phyloP scores from a whole-genome alignment of 768 basidiomycete species.

The Mycena capillaripes region DNA sequence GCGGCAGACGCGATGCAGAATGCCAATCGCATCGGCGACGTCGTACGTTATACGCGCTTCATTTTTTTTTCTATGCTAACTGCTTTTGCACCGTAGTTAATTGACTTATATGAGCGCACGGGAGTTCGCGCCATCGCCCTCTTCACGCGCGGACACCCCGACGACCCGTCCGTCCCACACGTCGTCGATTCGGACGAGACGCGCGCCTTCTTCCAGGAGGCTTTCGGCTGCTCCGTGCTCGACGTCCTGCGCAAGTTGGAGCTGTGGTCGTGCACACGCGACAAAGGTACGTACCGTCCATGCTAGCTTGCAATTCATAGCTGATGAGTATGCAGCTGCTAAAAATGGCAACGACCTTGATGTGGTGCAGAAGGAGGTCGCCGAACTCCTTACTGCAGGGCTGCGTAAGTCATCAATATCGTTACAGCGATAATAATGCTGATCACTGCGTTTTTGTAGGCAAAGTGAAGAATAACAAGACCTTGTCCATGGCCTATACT shows the following conservation, averaged over 20 bases:
- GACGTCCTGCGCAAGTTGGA: background rate
- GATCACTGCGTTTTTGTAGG: background rate
- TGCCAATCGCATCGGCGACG: background rate
- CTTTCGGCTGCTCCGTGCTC: background rate
- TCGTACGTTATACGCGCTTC: background rate
- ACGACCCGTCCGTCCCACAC: background rate
- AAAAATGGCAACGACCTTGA: too few relatives aligned
- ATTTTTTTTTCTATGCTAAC: too few relatives aligned
- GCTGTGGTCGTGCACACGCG: background rate
- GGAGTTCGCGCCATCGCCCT: background rate
- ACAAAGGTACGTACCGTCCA: background rate
- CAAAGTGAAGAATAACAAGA: background rate
- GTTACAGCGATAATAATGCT: background rate
- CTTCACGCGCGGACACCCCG: background rate
- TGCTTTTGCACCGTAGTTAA: background rate
- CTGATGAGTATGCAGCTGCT: too few relatives aligned
- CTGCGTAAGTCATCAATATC: too few relatives aligned
- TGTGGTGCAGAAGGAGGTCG: too few relatives aligned
- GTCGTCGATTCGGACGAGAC: background rate
- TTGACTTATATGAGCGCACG: background rate
- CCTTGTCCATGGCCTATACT: background rate
- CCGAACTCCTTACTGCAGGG: too few relatives aligned
- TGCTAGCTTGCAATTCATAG: too few relatives aligned
- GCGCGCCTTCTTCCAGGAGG: background rate
- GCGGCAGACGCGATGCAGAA: background rate